phyloP scores from a whole-genome alignment of 371 early-diverging fungal species.

The Haplosporangium sp. region DNA sequence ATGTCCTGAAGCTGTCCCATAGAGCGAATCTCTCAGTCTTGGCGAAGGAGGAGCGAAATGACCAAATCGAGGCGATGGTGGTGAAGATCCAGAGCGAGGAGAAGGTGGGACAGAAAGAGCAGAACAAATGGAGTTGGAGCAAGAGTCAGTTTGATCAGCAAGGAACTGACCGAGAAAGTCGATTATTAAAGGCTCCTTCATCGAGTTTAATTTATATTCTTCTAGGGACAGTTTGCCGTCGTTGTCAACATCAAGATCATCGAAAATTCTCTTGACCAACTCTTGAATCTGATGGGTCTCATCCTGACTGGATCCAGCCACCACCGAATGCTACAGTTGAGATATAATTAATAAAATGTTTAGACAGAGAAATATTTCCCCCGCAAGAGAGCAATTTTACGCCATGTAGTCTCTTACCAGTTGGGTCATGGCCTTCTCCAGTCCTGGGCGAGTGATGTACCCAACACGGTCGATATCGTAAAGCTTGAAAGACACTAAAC shows the following conservation, averaged over 20 bases:
- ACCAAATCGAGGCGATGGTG: conserved; percentile 54
- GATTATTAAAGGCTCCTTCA: conserved; percentile 87
- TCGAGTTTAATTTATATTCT: conserved; percentile 84
- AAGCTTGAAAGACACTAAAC: conserved; percentile 81
- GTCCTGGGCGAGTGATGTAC: conserved; percentile 78
- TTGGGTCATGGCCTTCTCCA: conserved; percentile 79
- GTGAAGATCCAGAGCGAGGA: conserved; percentile 62
- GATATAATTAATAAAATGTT: conserved; percentile 56
- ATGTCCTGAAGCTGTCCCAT: conserved; percentile 52
- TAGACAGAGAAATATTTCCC: background rate
- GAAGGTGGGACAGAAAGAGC: conserved; percentile 59
- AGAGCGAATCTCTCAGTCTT: conserved; percentile 45
- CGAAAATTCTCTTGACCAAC: conserved; percentile 77
- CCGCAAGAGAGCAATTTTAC: background rate
- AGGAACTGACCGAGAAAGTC: conserved; percentile 85
- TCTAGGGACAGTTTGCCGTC: conserved; percentile 84
- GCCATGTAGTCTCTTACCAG: conserved; percentile 64
- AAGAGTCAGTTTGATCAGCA: conserved; percentile 63
- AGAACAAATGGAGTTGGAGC: conserved; percentile 54
- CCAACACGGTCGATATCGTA: conserved; percentile 88
- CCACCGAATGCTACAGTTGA: conserved; percentile 66
- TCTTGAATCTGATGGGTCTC: conserved; percentile 73
- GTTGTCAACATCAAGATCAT: conserved; percentile 87
- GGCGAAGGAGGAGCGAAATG: conserved; percentile 55
- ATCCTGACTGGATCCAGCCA: conserved; percentile 65